Evolutionary conservation across 768 basidiomycete genomes (phyloP).

Genomic region (Psilocybe azurescens): DNA sequence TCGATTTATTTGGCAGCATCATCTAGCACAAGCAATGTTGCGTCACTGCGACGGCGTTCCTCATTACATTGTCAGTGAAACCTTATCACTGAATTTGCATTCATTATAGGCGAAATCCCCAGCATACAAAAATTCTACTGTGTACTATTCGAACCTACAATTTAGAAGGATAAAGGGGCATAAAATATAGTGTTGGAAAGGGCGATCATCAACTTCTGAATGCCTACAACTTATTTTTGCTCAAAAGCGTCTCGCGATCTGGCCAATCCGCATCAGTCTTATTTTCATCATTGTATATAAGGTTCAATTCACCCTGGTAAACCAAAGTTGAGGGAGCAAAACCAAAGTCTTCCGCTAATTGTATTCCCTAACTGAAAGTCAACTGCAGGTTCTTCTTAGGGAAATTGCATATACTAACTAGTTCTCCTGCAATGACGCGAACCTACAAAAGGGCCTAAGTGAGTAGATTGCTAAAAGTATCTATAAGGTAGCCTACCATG

Average conservation of each 20-base stretch:
- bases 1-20: conserved; percentile 29
- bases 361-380: conserved; percentile 54
- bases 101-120: neutral
- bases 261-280: conserved; percentile 13
- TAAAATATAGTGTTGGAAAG: neutral
- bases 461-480: conserved; percentile 10
- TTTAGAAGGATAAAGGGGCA: neutral
- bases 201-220: neutral
- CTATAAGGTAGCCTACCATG: conserved; percentile 56
- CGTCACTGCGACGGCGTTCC: conserved; percentile 5
- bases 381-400: conserved; percentile 7
- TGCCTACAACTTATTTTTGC: conserved; percentile 64
- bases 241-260: conserved; percentile 63
- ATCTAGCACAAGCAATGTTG: conserved; percentile 18
- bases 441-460: conserved; percentile 51
- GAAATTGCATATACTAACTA: conserved; percentile 49
- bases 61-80: too few relatives aligned
- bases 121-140: neutral
- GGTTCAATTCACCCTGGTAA: conserved; percentile 57
- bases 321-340: conserved; percentile 87
- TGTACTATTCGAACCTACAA: neutral
- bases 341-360: conserved; percentile 78
- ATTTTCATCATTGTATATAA: conserved; percentile 5
- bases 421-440: conserved; percentile 83
- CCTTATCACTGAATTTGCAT: neutral